A percentile compares a stretch with the other conserved stretches of the same genome.
phyloP scores from a whole-genome alignment of 176 grass and related monocot genomes.

The Puya raimondii region DNA sequence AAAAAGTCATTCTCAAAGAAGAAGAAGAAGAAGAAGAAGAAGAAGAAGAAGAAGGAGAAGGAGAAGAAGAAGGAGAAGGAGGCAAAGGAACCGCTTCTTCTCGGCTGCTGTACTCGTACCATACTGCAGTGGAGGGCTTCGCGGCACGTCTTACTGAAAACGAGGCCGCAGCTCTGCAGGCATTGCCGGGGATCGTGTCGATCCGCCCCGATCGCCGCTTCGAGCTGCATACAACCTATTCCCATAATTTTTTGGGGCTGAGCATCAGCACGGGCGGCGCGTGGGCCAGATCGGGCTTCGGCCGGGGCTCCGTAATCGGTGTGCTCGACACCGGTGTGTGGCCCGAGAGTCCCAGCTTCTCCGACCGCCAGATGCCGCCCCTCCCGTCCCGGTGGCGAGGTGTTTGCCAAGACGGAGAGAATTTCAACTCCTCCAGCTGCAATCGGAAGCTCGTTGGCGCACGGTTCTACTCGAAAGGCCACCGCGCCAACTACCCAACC shows the following conservation, averaged over 20 bases:
- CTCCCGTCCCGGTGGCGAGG: slow-evolving; percentile 49
- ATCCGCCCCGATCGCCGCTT: slow-evolving; percentile 54
- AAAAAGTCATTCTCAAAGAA: slow-evolving; percentile 28
- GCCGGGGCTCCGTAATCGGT: slow-evolving; percentile 52
- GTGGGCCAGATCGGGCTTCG: slow-evolving; percentile 56
- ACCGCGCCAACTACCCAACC: slow-evolving; percentile 66
- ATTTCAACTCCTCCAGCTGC: slow-evolving; percentile 50
- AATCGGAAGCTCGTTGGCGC: slow-evolving; percentile 92
- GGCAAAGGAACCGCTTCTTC: slow-evolving; percentile 8
- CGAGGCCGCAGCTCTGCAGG: slow-evolving; percentile 42
- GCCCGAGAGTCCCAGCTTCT: slow-evolving; percentile 87
- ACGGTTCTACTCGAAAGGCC: slow-evolving; percentile 84
- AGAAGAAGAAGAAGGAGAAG: slow-evolving; percentile 8
- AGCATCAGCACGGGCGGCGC: slow-evolving; percentile 38
- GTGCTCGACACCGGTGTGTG: slow-evolving; percentile 94
- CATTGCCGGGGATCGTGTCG: slow-evolving; percentile 44
- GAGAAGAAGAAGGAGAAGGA: not conserved
- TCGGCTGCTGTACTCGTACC: slow-evolving; percentile 78
- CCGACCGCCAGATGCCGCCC: slow-evolving; percentile 63
- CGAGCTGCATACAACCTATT: slow-evolving; percentile 82
- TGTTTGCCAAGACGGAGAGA: slow-evolving; percentile 61
- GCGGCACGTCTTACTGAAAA: slow-evolving; percentile 43
- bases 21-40: slow-evolving; percentile 24
- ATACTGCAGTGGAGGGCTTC: slow-evolving; percentile 76
- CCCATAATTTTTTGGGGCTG: slow-evolving; percentile 70